Evolutionary conservation across 2,329 filamentous ascomycete species (phyloP).

Genomic region (Grosmannia serpens): DNA sequence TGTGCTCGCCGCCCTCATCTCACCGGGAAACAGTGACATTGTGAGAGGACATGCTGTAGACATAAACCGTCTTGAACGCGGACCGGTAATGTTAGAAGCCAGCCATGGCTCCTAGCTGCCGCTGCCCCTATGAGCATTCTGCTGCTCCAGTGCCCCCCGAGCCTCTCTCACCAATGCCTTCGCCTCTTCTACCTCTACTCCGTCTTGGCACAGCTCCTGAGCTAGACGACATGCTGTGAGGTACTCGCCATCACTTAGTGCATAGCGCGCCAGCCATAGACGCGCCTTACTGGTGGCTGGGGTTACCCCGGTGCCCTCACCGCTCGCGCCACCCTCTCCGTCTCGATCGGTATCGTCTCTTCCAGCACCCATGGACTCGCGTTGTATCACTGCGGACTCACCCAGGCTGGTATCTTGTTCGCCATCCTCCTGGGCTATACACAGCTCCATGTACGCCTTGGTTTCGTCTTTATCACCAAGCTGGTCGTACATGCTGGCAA

Average conservation of each 20-base stretch:
- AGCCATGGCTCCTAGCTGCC: not conserved
- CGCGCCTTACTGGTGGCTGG: conserved; percentile 83
- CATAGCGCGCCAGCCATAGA: conserved; percentile 82
- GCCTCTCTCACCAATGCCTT: conserved; percentile 87
- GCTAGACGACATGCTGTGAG: conserved; percentile 67
- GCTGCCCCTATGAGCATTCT: not conserved
- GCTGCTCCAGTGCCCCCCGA: conserved; percentile 55
- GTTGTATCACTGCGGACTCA: conserved; percentile 43
- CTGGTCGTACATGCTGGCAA: conserved; percentile 79
- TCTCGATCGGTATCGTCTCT: conserved; percentile 23
- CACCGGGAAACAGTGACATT: not conserved
- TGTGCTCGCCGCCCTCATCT: not conserved
- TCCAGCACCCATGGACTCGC: conserved; percentile 28
- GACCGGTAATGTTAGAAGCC: not conserved
- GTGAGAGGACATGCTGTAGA: not conserved
- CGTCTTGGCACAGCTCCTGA: conserved; percentile 88
- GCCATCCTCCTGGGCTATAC: conserved; percentile 83
- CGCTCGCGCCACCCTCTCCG: conserved; percentile 15
- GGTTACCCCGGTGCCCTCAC: conserved; percentile 69
- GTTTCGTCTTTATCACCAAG: conserved; percentile 68
- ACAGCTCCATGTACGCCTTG: conserved; percentile 91
- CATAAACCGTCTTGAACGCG: too few relatives aligned
- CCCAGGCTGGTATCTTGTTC: conserved; percentile 26
- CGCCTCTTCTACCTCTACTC: conserved; percentile 91
- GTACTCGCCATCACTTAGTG: conserved; percentile 66